Evolutionary conservation across 345 rosid genomes (phyloP).

Genomic region (Carallia brachiata): DNA sequence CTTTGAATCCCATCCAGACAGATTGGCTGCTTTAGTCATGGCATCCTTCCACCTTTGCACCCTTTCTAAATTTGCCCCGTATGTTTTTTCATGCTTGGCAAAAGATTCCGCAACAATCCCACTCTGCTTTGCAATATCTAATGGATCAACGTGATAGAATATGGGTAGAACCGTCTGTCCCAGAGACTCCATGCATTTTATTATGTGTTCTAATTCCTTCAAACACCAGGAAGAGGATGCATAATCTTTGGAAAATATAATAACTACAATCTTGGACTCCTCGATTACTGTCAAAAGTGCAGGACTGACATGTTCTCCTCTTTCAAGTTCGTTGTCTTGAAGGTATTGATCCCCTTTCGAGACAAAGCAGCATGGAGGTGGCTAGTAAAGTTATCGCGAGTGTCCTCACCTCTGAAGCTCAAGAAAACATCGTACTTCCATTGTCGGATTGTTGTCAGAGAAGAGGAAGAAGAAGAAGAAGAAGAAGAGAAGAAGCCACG

Average conservation of each 20-base stretch:
- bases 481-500: background rate
- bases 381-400: constrained; percentile 10
- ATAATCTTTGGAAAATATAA: background rate
- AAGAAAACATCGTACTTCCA: constrained; percentile 17
- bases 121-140: background rate
- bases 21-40: background rate
- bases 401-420: constrained; percentile 22
- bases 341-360: constrained; percentile 1
- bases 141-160: background rate
- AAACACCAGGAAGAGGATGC: background rate
- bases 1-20: background rate
- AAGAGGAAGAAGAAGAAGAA: background rate
- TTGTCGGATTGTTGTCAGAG: background rate
- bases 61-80: background rate
- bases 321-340: background rate
- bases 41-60: background rate
- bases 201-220: background rate
- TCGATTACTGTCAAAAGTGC: background rate
- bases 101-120: background rate
- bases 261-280: background rate
- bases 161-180: background rate
- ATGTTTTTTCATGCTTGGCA: background rate
- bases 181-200: background rate
- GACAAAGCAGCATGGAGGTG: constrained; percentile 10
- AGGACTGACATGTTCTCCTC: constrained; percentile 12